Conservation (phyloP, 371 early-diverging fungal genomes). For the Circinella minor region DNA sequence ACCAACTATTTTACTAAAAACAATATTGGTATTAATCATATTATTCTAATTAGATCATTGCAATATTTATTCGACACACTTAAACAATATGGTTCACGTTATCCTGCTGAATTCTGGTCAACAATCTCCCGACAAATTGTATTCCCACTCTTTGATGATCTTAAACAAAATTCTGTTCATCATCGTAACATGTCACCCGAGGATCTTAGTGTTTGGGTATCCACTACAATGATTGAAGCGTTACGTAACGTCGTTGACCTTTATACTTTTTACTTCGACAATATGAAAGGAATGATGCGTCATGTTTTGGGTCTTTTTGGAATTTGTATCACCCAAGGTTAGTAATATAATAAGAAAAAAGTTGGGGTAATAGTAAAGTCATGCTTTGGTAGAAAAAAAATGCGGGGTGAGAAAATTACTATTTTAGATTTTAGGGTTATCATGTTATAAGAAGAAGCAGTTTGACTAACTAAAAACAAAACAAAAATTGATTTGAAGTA, state of each 20-base stretch:
- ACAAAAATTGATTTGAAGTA: constrained; percentile 7
- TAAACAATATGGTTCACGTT: constrained; percentile 70
- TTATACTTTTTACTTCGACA: constrained; percentile 78
- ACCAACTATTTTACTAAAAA: background rate
- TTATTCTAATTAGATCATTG: constrained; percentile 54
- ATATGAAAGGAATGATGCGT: constrained; percentile 69
- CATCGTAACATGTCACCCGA: constrained; percentile 47
- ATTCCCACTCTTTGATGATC: constrained; percentile 89
- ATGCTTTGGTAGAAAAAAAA: background rate
- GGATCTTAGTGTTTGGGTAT: constrained; percentile 61
- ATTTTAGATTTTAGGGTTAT: no score
- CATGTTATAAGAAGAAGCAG: background rate
- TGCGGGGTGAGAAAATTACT: background rate
- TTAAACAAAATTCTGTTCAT: constrained; percentile 47
- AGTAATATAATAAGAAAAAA: background rate
- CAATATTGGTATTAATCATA: background rate
- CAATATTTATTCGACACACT: constrained; percentile 83
- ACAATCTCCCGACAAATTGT: constrained; percentile 82
- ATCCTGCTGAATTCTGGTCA: constrained; percentile 82
- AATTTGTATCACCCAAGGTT: constrained; percentile 84
- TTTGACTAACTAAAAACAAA: background rate
- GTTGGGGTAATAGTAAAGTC: background rate
- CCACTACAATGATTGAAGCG: constrained; percentile 80
- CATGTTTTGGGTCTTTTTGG: constrained; percentile 80
- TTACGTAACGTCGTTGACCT: constrained; percentile 86